Base-by-base conservation (phyloP, 2,329 filamentous ascomycete genomes). In the Neoarthrinium moseri region DNA sequence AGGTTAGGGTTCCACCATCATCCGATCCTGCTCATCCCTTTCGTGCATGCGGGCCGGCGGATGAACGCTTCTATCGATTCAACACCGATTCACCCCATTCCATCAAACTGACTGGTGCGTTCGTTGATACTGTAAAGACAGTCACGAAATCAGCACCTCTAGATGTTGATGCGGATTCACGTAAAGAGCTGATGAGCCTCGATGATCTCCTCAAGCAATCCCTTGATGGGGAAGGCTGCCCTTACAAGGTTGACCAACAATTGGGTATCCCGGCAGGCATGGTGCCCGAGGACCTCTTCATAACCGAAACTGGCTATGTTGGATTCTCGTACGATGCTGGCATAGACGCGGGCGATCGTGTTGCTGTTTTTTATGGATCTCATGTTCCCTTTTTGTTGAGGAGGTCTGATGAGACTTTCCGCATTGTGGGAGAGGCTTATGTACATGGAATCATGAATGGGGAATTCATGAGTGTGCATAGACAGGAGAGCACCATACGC, bases 391-490 rank as follows among this genome's bases (percentile, higher is more conserved):
- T 44, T 27, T 30, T 32, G 5, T 13, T 37, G 23, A 20, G 33
- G 2, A 27, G 27, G 21, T 6, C 21, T 4, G 26, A 23, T 6
- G 32, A 26, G 8, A 36, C 17, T 4, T 32, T 21, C 15, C 30
- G 38, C 10, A 15, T 47, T 5, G 5, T 47, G 5, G 38, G 45
- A 7, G 45, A 37, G 24, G 30, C 22, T 6, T 43, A 43, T 10
- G 23, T 43, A 3, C 15, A 36, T n/a, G 45, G 36, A 5, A 8
- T 46, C 6, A 46, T 46, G 44, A 29, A 46, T 8, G 44, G 44
- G 5, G 44, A 46, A 26, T 46, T 41, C 13, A 46, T 42, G 37
- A 46, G 36, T 4, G 21, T 23, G n/a, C 37, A 46, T 36, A 35
- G 37, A 27, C 5, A 34, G 17, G 37, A 46, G n/a, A 30, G 13